Evolutionary conservation across 1,284 basidiomycete species (phyloP).

Genomic region (Trametes pubescens): DNA sequence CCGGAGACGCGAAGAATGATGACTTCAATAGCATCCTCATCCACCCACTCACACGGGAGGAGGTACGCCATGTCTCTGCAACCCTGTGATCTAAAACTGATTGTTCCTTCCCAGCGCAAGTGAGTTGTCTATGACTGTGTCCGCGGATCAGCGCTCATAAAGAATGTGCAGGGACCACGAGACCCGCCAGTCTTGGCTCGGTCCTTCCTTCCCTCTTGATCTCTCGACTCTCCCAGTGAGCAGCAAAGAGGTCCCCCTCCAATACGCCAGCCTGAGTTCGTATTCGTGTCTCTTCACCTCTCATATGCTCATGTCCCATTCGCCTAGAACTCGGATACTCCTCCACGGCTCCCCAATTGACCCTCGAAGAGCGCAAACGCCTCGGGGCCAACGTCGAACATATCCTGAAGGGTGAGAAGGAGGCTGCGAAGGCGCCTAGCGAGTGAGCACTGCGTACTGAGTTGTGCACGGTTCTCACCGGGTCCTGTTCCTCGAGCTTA

Average conservation of each 20-base stretch:
- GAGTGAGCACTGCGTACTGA: slow-evolving; percentile 30
- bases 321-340: slow-evolving; percentile 62
- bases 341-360: slow-evolving; percentile 48
- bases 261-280: slow-evolving; percentile 75
- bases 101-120: slow-evolving; percentile 13
- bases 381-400: slow-evolving; percentile 58
- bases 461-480: not conserved
- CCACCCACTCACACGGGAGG: slow-evolving; percentile 73
- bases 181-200: slow-evolving; percentile 73
- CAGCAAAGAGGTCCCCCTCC: slow-evolving; percentile 64
- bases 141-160: not conserved
- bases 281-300: slow-evolving; percentile 11
- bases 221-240: slow-evolving; percentile 59
- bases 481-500: not conserved
- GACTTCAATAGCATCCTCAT: slow-evolving; percentile 60
- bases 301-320: not conserved
- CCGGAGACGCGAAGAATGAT: not conserved
- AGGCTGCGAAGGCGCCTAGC: slow-evolving; percentile 60
- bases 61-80: slow-evolving; percentile 50
- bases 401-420: slow-evolving; percentile 57
- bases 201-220: slow-evolving; percentile 71
- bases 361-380: slow-evolving; percentile 56
- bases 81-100: slow-evolving; percentile 19
- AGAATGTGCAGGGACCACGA: slow-evolving; percentile 63
- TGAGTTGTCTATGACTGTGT: not conserved